These are phyloP conservation scores for Fraxinus paxiana DNA, from an alignment of 305 asterid genomes.

Conservation along the genomic window DNA sequence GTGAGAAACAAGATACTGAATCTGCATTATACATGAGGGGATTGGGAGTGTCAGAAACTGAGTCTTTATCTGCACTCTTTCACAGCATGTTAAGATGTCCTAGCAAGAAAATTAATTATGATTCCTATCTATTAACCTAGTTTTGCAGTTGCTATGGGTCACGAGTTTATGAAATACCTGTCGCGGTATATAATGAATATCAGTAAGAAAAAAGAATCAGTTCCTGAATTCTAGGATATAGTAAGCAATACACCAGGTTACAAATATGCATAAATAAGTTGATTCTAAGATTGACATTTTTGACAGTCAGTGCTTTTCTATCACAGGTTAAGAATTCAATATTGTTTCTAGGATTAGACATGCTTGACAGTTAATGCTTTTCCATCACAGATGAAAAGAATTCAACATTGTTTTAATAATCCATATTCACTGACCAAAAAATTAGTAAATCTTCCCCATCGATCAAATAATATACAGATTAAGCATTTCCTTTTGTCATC, in stretches of 20 bases:
- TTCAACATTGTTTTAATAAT: not conserved
- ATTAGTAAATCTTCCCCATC: not conserved
- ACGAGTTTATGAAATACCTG: not conserved
- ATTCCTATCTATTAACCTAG: not conserved
- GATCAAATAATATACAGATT: not conserved
- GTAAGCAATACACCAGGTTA: not conserved
- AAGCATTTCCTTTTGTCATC: not conserved
- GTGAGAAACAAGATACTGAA: conserved; percentile 79
- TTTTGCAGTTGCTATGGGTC: not conserved
- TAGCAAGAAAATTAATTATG: not conserved
- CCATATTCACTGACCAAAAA: not conserved
- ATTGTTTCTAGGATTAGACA: not conserved
- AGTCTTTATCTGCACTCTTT: not conserved
- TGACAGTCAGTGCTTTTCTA: not conserved
- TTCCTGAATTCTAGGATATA: not conserved
- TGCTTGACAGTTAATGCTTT: not conserved
- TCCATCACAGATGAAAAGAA: not conserved
- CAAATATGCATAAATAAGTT: not conserved
- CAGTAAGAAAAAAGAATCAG: not conserved
- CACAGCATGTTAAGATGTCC: not conserved
- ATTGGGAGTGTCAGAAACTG: not conserved
- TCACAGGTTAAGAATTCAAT: not conserved
- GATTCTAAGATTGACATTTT: not conserved
- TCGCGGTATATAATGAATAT: not conserved
- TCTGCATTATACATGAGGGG: conserved; percentile 38